These are phyloP conservation scores for Sphaerulina vaccinii DNA, from an alignment of 2,329 filamentous ascomycete genomes.

Conservation along the genomic window DNA sequence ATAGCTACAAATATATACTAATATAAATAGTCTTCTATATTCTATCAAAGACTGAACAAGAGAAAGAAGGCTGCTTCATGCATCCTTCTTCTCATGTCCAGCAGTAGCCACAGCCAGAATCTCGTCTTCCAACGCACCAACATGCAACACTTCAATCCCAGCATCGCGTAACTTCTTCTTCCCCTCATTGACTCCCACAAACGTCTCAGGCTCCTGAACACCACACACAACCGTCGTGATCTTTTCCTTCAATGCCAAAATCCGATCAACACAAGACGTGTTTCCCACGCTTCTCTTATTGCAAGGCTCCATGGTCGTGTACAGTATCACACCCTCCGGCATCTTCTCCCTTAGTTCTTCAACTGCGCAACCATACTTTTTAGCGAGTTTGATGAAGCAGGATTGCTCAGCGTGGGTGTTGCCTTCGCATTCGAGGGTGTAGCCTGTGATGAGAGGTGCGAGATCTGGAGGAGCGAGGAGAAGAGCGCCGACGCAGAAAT, in stretches of 20 bases:
- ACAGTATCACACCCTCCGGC: constrained; percentile 62
- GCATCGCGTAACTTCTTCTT: constrained; percentile 66
- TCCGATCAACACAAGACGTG: constrained; percentile 73
- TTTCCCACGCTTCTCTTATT: constrained; percentile 72
- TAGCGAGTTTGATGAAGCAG: constrained; percentile 71
- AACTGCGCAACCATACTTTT: constrained; percentile 45
- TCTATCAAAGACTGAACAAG: not conserved
- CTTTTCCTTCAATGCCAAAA: constrained; percentile 54
- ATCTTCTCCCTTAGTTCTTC: constrained; percentile 55
- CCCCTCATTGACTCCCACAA: constrained; percentile 79
- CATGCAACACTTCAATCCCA: constrained; percentile 71
- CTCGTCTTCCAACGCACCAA: constrained; percentile 73
- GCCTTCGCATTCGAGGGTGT: constrained; percentile 83
- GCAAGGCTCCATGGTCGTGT: constrained; percentile 92
- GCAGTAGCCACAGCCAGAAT: constrained; percentile 81
- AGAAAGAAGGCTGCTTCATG: not conserved
- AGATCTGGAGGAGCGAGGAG: constrained; percentile 53
- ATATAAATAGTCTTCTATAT: too few relatives aligned
- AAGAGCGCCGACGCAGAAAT: constrained; percentile 94
- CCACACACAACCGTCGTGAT: constrained; percentile 83
- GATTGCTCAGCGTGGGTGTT: constrained; percentile 98
- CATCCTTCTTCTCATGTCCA: constrained; percentile 57
- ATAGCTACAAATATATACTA: too few relatives aligned
- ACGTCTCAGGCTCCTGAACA: constrained; percentile 84
- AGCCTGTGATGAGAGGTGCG: constrained; percentile 67